phyloP scores from a whole-genome alignment of 2,329 filamentous ascomycete genomes.

The Calonectria henricotiae region DNA sequence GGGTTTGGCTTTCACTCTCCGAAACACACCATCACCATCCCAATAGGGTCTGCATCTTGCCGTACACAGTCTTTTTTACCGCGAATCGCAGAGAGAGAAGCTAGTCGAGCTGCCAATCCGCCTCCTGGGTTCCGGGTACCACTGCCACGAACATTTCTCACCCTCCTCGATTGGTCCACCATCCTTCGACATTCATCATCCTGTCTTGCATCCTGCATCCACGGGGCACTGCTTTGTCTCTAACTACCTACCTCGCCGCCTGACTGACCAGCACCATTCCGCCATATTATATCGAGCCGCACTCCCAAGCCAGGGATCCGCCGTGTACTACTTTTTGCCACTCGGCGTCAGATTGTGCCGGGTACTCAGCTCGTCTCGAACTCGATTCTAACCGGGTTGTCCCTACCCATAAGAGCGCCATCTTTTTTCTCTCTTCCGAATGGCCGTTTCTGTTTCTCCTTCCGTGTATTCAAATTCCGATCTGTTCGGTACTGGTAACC shows the following conservation, averaged over 20 bases:
- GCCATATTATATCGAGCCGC: slow-evolving; percentile 29
- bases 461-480: slow-evolving; percentile 37
- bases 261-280: slow-evolving; percentile 28
- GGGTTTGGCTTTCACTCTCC: slow-evolving; percentile 1
- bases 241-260: slow-evolving; percentile 37
- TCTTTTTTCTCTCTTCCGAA: slow-evolving; percentile 36
- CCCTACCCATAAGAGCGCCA: slow-evolving; percentile 17
- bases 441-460: slow-evolving; percentile 45
- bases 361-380: slow-evolving; percentile 24
- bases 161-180: slow-evolving; percentile 38
- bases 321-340: slow-evolving; percentile 30
- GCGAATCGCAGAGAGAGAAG: slow-evolving; percentile 18
- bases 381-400: slow-evolving; percentile 22
- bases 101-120: slow-evolving; percentile 24
- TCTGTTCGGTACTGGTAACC: slow-evolving; percentile 31
- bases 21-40: slow-evolving; percentile 14
- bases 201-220: slow-evolving; percentile 41
- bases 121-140: slow-evolving; percentile 27
- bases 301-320: slow-evolving; percentile 22
- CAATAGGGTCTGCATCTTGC: slow-evolving; percentile 10
- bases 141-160: slow-evolving; percentile 30
- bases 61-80: slow-evolving; percentile 22
- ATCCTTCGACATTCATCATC: slow-evolving; percentile 29
- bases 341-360: slow-evolving; percentile 26
- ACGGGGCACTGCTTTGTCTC: slow-evolving; percentile 39